A percentile compares a stretch with the other conserved stretches of the same genome.
phyloP scores from a whole-genome alignment of 169 alveolate species.

The Eimeria acervulina region DNA sequence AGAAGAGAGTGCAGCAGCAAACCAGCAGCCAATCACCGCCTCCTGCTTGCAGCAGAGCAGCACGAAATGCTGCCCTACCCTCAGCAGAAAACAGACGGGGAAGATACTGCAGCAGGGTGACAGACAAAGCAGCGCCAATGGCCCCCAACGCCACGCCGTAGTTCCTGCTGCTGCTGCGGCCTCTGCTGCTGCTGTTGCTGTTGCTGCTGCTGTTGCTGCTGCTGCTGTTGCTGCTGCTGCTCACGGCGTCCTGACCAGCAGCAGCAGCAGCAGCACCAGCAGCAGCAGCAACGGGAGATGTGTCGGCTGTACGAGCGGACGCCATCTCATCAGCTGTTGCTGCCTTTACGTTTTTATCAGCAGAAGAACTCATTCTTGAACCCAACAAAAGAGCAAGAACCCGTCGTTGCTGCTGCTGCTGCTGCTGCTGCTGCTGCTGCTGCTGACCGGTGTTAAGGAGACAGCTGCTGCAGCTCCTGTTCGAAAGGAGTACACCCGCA shows the following conservation, averaged over 20 bases:
- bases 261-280: constrained; percentile 1
- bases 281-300: neutral
- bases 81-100: constrained; percentile 26
- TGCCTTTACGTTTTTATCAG: neutral
- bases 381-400: neutral
- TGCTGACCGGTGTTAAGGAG: neutral
- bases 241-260: neutral
- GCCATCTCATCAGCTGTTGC: neutral
- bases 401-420: constrained; percentile 10
- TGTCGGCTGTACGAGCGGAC: neutral
- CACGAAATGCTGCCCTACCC: neutral
- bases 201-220: neutral
- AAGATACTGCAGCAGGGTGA: constrained; percentile 21
- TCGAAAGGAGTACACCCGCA: neutral
- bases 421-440: constrained; percentile 34
- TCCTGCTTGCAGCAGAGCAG: neutral
- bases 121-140: constrained; percentile 16
- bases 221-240: constrained; percentile 62
- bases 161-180: constrained; percentile 23
- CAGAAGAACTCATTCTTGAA: neutral
- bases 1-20: constrained; percentile 24
- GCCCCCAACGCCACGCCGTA: constrained; percentile 38
- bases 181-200: constrained; percentile 8
- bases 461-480: constrained; percentile 13
- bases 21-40: constrained; percentile 7